phyloP scores from a whole-genome alignment of 164 flowering plant species.

The Tetracentron sinense region DNA sequence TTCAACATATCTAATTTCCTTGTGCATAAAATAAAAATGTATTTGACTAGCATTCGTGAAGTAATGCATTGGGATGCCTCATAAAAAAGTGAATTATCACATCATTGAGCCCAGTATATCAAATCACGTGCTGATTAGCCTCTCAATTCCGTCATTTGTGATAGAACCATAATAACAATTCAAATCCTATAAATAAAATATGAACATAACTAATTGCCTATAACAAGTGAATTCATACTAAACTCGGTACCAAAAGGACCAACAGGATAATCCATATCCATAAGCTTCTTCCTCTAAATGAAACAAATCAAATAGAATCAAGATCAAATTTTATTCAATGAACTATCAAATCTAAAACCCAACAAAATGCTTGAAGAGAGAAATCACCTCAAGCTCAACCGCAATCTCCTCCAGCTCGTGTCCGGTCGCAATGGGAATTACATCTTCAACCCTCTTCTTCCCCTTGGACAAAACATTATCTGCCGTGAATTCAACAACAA shows the following conservation, averaged over 20 bases:
- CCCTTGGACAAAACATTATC: slow-evolving; percentile 12
- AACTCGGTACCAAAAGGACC: slow-evolving; percentile 97
- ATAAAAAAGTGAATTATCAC: too few species aligned
- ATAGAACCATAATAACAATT: too few species aligned
- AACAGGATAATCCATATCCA: slow-evolving; percentile 53
- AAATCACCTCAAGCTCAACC: slow-evolving; percentile 58
- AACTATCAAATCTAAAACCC: slow-evolving; percentile 1
- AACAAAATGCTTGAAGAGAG: neutral
- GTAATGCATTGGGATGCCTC: too few species aligned
- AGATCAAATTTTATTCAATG: neutral
- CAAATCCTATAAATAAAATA: slow-evolving; percentile 11
- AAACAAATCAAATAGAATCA: neutral
- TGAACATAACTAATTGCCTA: too few species aligned
- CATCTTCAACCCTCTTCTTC: slow-evolving; percentile 72
- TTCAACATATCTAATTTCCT: too few species aligned
- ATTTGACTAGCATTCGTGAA: too few species aligned
- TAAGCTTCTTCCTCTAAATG: slow-evolving; percentile 55
- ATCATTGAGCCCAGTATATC: too few species aligned
- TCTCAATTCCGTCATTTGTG: too few species aligned
- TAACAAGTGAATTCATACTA: slow-evolving; percentile 13
- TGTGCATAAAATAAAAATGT: too few species aligned
- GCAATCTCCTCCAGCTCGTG: slow-evolving; percentile 87
- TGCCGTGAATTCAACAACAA: neutral
- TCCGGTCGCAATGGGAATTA: slow-evolving; percentile 95
- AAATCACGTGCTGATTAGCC: too few species aligned